Percentiles rank a stretch among this genome's conserved stretches.
These are phyloP conservation scores for Allomyces arbusculus DNA, from an alignment of 192 early-diverging fungal genomes.

Conservation along the genomic window DNA sequence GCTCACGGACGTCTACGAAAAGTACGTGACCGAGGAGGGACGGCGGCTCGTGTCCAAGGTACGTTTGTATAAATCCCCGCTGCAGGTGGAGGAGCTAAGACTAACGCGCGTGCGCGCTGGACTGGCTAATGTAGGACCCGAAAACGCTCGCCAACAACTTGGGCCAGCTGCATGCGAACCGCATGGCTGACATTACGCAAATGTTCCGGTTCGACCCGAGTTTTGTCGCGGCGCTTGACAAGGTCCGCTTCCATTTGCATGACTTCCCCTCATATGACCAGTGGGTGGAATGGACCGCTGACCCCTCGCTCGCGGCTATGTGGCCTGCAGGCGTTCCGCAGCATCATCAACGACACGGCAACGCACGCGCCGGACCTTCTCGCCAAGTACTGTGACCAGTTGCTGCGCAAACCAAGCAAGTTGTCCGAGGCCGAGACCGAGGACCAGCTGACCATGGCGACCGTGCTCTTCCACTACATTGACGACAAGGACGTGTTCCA, in stretches of 20 bases:
- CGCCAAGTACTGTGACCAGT: conserved; percentile 53
- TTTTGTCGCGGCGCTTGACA: conserved; percentile 56
- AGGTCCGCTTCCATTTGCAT: too few species aligned
- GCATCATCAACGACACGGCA: conserved; percentile 39
- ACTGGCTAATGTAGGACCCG: conserved; percentile 34
- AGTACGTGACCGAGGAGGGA: conserved; percentile 31
- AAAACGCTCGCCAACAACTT: conserved; percentile 45
- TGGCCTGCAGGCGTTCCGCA: conserved; percentile 42
- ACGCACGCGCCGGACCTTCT: conserved; percentile 50
- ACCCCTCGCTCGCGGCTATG: too few species aligned
- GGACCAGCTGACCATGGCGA: conserved; percentile 33
- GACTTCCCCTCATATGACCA: too few species aligned
- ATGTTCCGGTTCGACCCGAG: conserved; percentile 43
- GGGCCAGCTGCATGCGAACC: conserved; percentile 41
- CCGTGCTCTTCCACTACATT: conserved; percentile 64
- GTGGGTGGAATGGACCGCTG: too few species aligned
- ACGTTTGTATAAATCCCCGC: background rate
- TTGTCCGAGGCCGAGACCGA: conserved; percentile 40
- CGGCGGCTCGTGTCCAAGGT: background rate
- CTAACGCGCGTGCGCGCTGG: background rate
- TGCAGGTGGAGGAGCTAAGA: background rate
- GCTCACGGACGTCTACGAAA: conserved; percentile 39
- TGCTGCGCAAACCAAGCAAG: conserved; percentile 41
- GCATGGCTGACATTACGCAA: conserved; percentile 26
- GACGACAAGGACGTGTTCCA: conserved; percentile 84